phyloP scores from a whole-genome alignment of 1,139 yeast genomes.

The Suhomyces guaymorum region DNA sequence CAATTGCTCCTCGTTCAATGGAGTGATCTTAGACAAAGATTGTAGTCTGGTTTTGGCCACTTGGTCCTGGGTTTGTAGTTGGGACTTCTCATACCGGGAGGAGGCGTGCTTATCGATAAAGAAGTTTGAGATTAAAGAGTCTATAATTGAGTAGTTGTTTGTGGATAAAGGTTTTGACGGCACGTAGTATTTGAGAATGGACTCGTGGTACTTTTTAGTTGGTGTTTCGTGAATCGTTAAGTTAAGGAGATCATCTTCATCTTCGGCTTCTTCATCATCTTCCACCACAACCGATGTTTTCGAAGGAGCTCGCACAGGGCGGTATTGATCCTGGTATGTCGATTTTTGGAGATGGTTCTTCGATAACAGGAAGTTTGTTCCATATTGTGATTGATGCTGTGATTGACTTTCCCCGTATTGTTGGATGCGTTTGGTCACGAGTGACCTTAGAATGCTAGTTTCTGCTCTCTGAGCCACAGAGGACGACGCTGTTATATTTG shows the following conservation, averaged over 20 bases:
- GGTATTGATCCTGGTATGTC: constrained; percentile 16
- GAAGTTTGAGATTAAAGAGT: constrained; percentile 17
- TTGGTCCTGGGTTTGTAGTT: constrained; percentile 9
- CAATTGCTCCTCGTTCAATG: constrained; percentile 17
- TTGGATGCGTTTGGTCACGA: constrained; percentile 9
- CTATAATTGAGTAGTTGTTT: constrained; percentile 14
- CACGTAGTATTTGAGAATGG: constrained; percentile 14
- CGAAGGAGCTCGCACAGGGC: constrained; percentile 3
- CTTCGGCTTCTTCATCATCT: constrained; percentile 3
- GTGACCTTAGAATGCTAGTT: constrained; percentile 9
- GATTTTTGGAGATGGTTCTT: constrained; percentile 13
- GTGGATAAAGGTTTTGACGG: constrained; percentile 15
- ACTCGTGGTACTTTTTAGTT: constrained; percentile 12
- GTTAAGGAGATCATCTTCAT: constrained; percentile 5
- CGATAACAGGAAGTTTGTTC: constrained; percentile 16
- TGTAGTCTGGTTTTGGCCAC: constrained; percentile 11
- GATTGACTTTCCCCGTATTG: background rate
- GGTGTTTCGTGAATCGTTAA: constrained; percentile 9
- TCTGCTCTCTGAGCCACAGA: constrained; percentile 1
- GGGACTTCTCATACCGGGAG: constrained; percentile 12
- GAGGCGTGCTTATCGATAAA: constrained; percentile 15
- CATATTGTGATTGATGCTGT: constrained; percentile 12
- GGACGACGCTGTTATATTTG: constrained; percentile 4
- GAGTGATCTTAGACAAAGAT: constrained; percentile 12
- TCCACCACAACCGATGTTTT: background rate